Base-by-base conservation (phyloP, 164 flowering plant species). In the Liriodendron chinense region DNA sequence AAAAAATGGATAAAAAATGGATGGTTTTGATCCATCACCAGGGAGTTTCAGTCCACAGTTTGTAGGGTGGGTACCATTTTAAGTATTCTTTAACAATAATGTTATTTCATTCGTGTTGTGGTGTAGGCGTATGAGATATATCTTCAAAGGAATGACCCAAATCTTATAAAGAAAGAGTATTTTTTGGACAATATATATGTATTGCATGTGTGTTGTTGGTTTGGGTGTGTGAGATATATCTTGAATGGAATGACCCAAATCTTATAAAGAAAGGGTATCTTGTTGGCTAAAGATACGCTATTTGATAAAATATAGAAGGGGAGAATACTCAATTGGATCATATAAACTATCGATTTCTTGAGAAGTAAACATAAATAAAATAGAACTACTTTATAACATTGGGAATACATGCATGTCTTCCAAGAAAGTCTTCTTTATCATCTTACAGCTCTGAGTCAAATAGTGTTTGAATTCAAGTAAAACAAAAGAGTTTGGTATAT, bases 271-370 rank as follows among this genome's bases (percentile, higher is more conserved):
- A 9, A 64, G 43, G 61, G 69, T 61, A 34, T 20, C 74, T 72
- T 72, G 67, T 48, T 73, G 69, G 69, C 34, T 13, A 28, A 28
- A 28, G 22, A 67, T 67, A 24, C 28, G 47, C 1, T 2, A 12
- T 22, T 24, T 56, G 25, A 23, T 12, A 23, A 47, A 48, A 65
- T 13, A 43, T 71, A 56, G 18, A 47, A 20, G 25, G 24, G 68
- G n/a, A 72, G 47, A 72, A 59, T 65, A 72, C 74, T 72, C 47
- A 16, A 34, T 61, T 9, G 59, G 18, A 53, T 13, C 59, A 53
- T 16, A 53, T 53, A 53, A 53, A 53, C 13, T 53, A 53, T 53
- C 56, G 34, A 68, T 66, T 71, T 49, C 26, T 26, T 57, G 65
- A 49, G 22, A 71, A 47, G 72, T 25, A 62, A 63, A 28, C 21